Conservation (phyloP, 768 basidiomycete genomes). For the Megacollybia marginata region DNA sequence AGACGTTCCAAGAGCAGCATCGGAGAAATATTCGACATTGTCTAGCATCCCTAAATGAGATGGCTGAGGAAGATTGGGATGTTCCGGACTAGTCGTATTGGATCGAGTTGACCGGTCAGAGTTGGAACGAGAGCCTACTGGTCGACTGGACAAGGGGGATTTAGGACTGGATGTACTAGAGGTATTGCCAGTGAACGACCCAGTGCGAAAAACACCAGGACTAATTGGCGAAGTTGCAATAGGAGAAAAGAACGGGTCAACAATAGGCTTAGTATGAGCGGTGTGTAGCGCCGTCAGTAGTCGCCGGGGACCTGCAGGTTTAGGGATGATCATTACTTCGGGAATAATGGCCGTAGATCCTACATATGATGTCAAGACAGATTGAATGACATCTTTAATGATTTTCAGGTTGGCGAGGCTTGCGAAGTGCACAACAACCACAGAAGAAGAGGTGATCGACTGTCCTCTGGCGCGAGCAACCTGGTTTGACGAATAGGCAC, state of each 20-base stretch:
- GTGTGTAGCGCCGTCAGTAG: constrained; percentile 91
- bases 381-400: constrained; percentile 81
- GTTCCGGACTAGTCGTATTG: constrained; percentile 26
- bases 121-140: constrained; percentile 44
- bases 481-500: constrained; percentile 77
- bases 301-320: constrained; percentile 92
- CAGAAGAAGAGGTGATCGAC: constrained; percentile 20
- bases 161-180: constrained; percentile 21
- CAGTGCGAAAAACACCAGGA: constrained; percentile 46
- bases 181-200: constrained; percentile 29
- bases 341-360: constrained; percentile 40
- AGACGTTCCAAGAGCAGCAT: constrained; percentile 64
- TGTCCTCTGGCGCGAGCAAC: constrained; percentile 50
- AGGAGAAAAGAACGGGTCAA: constrained; percentile 91
- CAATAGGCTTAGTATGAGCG: constrained; percentile 74
- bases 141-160: constrained; percentile 32
- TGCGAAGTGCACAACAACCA: constrained; percentile 84
- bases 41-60: constrained; percentile 67
- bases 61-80: constrained; percentile 39
- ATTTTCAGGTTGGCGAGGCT: constrained; percentile 83
- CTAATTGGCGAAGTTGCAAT: constrained; percentile 88
- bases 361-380: constrained; percentile 42
- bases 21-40: constrained; percentile 71
- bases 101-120: constrained; percentile 57
- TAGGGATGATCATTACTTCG: constrained; percentile 95